Conservation (phyloP, 2,329 filamentous ascomycete species). For the Ascochyta fabae region DNA sequence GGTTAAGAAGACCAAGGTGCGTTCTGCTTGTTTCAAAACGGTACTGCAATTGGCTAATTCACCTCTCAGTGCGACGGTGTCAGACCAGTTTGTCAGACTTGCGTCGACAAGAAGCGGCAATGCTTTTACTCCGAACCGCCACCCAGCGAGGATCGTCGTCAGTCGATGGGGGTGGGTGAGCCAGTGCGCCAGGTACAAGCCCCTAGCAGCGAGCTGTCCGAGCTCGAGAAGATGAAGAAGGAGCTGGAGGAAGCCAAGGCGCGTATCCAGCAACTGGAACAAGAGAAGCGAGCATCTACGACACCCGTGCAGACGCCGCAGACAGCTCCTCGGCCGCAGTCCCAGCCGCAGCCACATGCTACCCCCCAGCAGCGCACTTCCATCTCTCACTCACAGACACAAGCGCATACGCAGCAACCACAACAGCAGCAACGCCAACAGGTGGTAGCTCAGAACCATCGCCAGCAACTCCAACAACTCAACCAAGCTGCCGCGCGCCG, state of each 20-base stretch:
- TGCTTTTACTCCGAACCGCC: constrained; percentile 41
- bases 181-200: constrained; percentile 25
- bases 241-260: constrained; percentile 48
- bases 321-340: constrained; percentile 23
- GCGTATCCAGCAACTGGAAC: constrained; percentile 42
- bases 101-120: constrained; percentile 42
- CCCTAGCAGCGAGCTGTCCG: constrained; percentile 32
- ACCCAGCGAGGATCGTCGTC: constrained; percentile 28
- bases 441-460: constrained; percentile 20
- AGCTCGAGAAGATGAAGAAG: constrained; percentile 44
- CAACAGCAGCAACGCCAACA: constrained; percentile 25
- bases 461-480: constrained; percentile 34
- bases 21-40: not conserved
- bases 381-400: constrained; percentile 18
- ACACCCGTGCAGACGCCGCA: constrained; percentile 38
- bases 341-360: constrained; percentile 23
- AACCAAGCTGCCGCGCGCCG: constrained; percentile 23
- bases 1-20: constrained; percentile 46
- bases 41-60: constrained; percentile 13
- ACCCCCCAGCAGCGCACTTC: constrained; percentile 21
- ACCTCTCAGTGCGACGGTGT: constrained; percentile 41
- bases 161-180: constrained; percentile 20
- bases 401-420: constrained; percentile 19
- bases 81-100: constrained; percentile 45
- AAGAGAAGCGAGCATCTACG: constrained; percentile 38